These are phyloP conservation scores for Alternaria infectoria DNA, from an alignment of 2,329 filamentous ascomycete genomes.

Conservation along the genomic window DNA sequence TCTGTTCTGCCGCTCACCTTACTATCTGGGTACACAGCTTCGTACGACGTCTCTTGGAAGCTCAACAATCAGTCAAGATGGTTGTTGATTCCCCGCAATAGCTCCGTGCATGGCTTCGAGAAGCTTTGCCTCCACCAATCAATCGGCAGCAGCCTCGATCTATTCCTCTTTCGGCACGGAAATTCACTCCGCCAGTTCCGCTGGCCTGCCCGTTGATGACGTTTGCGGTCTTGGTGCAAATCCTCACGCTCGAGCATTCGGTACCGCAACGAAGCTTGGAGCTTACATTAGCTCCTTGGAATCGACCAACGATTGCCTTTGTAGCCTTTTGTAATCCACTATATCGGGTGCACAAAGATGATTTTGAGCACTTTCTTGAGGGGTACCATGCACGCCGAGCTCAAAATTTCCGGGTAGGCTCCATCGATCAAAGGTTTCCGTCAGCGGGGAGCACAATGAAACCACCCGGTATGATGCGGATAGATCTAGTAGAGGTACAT, in stretches of 20 bases:
- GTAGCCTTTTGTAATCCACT: slow-evolving; percentile 5
- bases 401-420: slow-evolving; percentile 11
- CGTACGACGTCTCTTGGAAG: not conserved
- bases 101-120: slow-evolving; percentile 22
- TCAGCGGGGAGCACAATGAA: slow-evolving; percentile 17
- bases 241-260: slow-evolving; percentile 16
- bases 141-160: not conserved
- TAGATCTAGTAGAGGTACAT: slow-evolving; percentile 7
- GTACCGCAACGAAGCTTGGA: slow-evolving; percentile 21
- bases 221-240: slow-evolving; percentile 14
- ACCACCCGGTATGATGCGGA: slow-evolving; percentile 4
- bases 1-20: not conserved
- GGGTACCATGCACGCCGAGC: slow-evolving; percentile 22
- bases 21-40: not conserved
- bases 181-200: slow-evolving; percentile 27
- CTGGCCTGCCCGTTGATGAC: slow-evolving; percentile 24
- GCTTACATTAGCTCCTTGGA: slow-evolving; percentile 21
- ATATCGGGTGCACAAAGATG: slow-evolving; percentile 6
- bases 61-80: not conserved
- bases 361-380: slow-evolving; percentile 12
- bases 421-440: slow-evolving; percentile 2
- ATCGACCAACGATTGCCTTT: slow-evolving; percentile 24
- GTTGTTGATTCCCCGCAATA: slow-evolving; percentile 19
- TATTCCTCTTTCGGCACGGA: slow-evolving; percentile 32
- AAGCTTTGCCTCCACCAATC: slow-evolving; percentile 39